Evolutionary conservation across 768 basidiomycete genomes (phyloP).

Genomic region (Krasilnikovozyma curviuscula): DNA sequence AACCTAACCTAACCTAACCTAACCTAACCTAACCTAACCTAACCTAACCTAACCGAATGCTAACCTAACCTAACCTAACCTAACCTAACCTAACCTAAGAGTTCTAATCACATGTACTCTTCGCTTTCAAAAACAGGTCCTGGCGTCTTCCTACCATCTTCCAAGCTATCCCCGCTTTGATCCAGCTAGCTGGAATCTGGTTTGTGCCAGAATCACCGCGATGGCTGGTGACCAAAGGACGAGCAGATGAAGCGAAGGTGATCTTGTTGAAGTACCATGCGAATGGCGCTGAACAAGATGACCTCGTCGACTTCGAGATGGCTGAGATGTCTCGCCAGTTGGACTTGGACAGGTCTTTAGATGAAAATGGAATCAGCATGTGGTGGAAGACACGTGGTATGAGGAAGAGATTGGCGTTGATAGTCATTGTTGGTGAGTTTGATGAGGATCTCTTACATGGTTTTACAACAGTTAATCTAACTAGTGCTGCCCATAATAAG

Average conservation of each 20-base stretch:
- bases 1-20: no score
- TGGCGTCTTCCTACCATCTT: slow-evolving; percentile 67
- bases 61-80: no score
- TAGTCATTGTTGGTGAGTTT: slow-evolving; percentile 4
- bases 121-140: no score
- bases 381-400: slow-evolving; percentile 5
- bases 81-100: no score
- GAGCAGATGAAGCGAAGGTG: slow-evolving; percentile 45
- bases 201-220: slow-evolving; percentile 70
- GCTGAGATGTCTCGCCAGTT: slow-evolving; percentile 2
- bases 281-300: slow-evolving; percentile 36
- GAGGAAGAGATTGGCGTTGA: slow-evolving; percentile 1
- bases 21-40: no score
- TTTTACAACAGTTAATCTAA: no score
- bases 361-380: no score
- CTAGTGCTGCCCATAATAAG: no score
- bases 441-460: no score
- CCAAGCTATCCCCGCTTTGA: slow-evolving; percentile 32
- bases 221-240: slow-evolving; percentile 59
- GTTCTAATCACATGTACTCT: no score
- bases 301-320: slow-evolving; percentile 10
- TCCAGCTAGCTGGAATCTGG: no score
- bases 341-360: not conserved
- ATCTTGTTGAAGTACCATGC: slow-evolving; percentile 58
- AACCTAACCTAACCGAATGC: no score